Percentiles rank a stretch among this genome's conserved stretches.
These are phyloP conservation scores for Leptographium flavum DNA, from an alignment of 2,329 filamentous ascomycete genomes.

Conservation along the genomic window DNA sequence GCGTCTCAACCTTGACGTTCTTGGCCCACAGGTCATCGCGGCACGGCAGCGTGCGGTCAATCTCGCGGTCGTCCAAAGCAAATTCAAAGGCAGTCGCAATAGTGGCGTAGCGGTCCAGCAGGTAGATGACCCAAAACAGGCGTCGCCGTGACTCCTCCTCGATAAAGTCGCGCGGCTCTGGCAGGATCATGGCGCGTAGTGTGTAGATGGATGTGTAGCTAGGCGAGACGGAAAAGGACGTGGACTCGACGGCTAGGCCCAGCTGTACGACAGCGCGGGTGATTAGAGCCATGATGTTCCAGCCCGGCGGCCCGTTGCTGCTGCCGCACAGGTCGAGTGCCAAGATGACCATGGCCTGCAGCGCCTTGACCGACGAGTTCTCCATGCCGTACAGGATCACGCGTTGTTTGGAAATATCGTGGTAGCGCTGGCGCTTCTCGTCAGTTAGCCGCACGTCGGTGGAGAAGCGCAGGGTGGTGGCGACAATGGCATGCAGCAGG, in stretches of 20 bases:
- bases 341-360: slow-evolving; percentile 78
- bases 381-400: slow-evolving; percentile 80
- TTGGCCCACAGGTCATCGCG: slow-evolving; percentile 75
- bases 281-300: slow-evolving; percentile 83
- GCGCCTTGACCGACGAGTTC: slow-evolving; percentile 74
- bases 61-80: slow-evolving; percentile 75
- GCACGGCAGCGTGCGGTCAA: slow-evolving; percentile 75
- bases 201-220: slow-evolving; percentile 81
- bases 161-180: slow-evolving; percentile 71
- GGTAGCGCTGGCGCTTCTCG: slow-evolving; percentile 59
- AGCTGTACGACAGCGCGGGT: slow-evolving; percentile 80
- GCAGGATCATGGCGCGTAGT: slow-evolving; percentile 67
- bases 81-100: slow-evolving; percentile 89
- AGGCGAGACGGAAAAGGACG: slow-evolving; percentile 64
- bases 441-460: slow-evolving; percentile 61
- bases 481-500: slow-evolving; percentile 76
- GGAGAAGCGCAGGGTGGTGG: slow-evolving; percentile 74
- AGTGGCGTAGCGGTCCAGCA: slow-evolving; percentile 80
- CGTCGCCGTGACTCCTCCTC: slow-evolving; percentile 77
- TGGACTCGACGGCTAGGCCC: slow-evolving; percentile 70
- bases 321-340: slow-evolving; percentile 73
- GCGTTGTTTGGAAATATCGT: slow-evolving; percentile 69
- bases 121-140: slow-evolving; percentile 88
- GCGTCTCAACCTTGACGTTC: slow-evolving; percentile 71
- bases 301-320: slow-evolving; percentile 80